Evolutionary conservation across 2,329 filamentous ascomycete species (phyloP).

Genomic region (Metarhizium rileyi): DNA sequence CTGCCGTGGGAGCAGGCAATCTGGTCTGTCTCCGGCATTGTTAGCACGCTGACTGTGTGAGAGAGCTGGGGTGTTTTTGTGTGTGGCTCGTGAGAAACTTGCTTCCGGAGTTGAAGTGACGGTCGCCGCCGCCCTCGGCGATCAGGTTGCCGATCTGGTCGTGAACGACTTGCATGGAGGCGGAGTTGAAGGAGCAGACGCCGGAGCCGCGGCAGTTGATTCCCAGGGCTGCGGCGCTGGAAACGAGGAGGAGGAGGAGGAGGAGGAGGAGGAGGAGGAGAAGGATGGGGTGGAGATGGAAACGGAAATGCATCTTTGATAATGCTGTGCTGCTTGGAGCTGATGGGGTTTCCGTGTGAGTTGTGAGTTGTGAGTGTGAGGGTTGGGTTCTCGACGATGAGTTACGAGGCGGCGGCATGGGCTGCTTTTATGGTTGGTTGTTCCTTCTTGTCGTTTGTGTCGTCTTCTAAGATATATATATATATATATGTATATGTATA

Average conservation of each 20-base stretch:
- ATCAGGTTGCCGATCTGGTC: constrained; percentile 7
- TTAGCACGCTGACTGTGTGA: no score
- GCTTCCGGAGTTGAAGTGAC: constrained; percentile 7
- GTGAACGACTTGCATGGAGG: constrained; percentile 7
- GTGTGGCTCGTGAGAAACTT: not conserved
- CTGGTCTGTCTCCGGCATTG: constrained; percentile 8
- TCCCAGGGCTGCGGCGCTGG: constrained; percentile 7
- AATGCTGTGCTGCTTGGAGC: no score
- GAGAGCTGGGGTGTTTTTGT: not conserved
- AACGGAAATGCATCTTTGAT: no score
- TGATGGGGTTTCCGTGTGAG: no score
- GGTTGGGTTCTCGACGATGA: no score
- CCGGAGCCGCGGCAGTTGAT: constrained; percentile 12
- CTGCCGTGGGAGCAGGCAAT: constrained; percentile 10
- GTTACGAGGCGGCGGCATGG: no score
- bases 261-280: not conserved
- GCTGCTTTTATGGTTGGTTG: no score
- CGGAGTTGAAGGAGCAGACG: constrained; percentile 8
- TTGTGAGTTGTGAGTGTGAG: no score
- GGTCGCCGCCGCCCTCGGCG: constrained; percentile 7
- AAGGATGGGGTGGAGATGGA: not conserved
- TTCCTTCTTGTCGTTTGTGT: no score
- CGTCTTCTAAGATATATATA: no score
- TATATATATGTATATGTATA: no score
- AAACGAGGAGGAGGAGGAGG: constrained; percentile 3